Conservation (phyloP, 2,329 filamentous ascomycete genomes). For the Dendrostoma leiphaemia region DNA sequence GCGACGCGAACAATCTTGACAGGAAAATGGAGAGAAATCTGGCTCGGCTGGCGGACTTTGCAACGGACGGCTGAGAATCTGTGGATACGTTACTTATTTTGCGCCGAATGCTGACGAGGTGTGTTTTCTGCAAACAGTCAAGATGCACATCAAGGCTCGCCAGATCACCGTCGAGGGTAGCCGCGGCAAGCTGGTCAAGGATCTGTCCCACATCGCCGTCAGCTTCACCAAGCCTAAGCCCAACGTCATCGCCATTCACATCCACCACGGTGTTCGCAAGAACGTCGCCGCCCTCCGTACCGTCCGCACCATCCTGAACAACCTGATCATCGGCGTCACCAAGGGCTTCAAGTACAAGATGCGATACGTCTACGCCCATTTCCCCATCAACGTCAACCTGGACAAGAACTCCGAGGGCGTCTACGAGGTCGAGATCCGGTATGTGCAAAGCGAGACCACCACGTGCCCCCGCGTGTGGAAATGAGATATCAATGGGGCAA, state of each 20-base stretch:
- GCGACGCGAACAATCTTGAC: neutral
- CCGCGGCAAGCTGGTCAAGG: constrained; percentile 95
- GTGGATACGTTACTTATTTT: neutral
- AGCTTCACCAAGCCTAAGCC: constrained; percentile 88
- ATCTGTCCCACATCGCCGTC: constrained; percentile 94
- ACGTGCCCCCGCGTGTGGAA: no score
- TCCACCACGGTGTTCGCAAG: constrained; percentile 98
- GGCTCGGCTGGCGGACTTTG: constrained; percentile 5
- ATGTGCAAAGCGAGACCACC: constrained; percentile 43
- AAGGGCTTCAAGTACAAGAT: constrained; percentile 99
- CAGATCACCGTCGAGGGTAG: constrained; percentile 96
- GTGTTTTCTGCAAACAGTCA: constrained; percentile 64
- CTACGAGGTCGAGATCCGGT: constrained; percentile 96
- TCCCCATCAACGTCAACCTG: constrained; percentile 99
- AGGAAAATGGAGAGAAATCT: neutral
- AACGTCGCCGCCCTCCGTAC: constrained; percentile 97
- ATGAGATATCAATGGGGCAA: no score
- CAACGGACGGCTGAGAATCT: neutral
- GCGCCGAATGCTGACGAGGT: constrained; percentile 27
- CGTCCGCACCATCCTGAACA: constrained; percentile 97
- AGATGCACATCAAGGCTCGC: constrained; percentile 95
- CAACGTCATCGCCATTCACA: constrained; percentile 90
- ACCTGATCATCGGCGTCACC: constrained; percentile 97
- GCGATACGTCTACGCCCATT: constrained; percentile 99
- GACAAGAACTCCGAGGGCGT: constrained; percentile 91